Conservation (phyloP, 225 moss, liverwort and hornwort species). For the Thuidium tamariscinum region DNA sequence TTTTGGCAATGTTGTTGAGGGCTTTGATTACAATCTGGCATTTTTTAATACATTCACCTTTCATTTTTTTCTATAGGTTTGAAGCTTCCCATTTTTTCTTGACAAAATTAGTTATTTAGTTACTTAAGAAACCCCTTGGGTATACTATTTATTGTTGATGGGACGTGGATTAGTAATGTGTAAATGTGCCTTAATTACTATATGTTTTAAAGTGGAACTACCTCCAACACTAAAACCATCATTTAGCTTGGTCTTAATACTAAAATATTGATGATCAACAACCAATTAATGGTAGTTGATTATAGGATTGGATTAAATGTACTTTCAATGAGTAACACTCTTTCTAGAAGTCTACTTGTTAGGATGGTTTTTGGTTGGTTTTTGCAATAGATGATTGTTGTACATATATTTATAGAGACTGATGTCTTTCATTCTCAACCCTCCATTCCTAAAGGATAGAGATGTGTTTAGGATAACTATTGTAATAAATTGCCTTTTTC, state of each 20-base stretch:
- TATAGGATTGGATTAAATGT: background rate
- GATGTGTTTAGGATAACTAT: fast-evolving
- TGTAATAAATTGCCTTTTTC: background rate
- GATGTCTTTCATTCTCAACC: background rate
- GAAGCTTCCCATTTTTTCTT: too few relatives aligned
- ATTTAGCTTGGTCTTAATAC: background rate
- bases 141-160: background rate
- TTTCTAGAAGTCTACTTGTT: background rate
- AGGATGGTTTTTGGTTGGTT: background rate
- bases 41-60: too few relatives aligned
- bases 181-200: too few relatives aligned
- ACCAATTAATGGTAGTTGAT: fast-evolving
- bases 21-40: too few relatives aligned
- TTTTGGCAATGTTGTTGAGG: too few relatives aligned
- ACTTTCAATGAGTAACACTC: background rate
- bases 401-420: background rate
- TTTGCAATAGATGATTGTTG: background rate
- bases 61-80: too few relatives aligned
- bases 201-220: background rate
- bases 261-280: fast-evolving
- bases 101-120: too few relatives aligned
- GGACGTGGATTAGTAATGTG: too few relatives aligned
- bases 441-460: background rate
- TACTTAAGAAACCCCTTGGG: too few relatives aligned
- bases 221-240: fast-evolving